Conservation (phyloP, 176 grass and related monocot species). For the Phyllostachys edulis region DNA sequence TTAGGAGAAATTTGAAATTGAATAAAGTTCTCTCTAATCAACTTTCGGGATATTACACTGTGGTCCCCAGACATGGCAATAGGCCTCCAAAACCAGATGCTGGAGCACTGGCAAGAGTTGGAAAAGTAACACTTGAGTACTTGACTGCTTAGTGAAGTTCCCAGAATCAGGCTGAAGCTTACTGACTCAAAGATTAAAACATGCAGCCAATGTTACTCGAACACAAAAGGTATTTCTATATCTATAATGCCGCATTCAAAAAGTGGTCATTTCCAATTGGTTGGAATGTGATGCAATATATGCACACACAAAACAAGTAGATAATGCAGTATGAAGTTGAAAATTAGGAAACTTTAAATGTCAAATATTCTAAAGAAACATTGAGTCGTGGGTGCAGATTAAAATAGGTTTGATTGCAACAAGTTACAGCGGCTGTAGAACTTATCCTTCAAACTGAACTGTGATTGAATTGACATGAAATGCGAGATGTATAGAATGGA, state of each 20-base stretch:
- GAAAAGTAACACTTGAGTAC: neutral
- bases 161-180: neutral
- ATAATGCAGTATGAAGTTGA: neutral
- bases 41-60: neutral
- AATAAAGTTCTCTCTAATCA: too few species aligned
- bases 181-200: neutral
- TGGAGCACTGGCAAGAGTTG: conserved; percentile 1
- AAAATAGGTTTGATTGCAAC: neutral
- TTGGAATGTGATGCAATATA: neutral
- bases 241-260: neutral
- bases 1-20: too few species aligned
- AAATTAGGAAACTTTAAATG: neutral
- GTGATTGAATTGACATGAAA: too few species aligned
- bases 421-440: too few species aligned
- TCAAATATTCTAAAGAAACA: neutral
- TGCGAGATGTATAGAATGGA: too few species aligned
- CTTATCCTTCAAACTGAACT: too few species aligned
- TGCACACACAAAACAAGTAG: neutral
- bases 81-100: conserved; percentile 42
- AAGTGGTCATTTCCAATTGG: neutral
- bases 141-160: neutral
- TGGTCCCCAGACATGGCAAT: too few species aligned
- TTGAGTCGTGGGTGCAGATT: neutral
- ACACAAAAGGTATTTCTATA: neutral
- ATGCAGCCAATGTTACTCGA: neutral